Evolutionary conservation across 2,329 filamentous ascomycete genomes (phyloP).

Genomic region (Neocatenulostroma microsporum): DNA sequence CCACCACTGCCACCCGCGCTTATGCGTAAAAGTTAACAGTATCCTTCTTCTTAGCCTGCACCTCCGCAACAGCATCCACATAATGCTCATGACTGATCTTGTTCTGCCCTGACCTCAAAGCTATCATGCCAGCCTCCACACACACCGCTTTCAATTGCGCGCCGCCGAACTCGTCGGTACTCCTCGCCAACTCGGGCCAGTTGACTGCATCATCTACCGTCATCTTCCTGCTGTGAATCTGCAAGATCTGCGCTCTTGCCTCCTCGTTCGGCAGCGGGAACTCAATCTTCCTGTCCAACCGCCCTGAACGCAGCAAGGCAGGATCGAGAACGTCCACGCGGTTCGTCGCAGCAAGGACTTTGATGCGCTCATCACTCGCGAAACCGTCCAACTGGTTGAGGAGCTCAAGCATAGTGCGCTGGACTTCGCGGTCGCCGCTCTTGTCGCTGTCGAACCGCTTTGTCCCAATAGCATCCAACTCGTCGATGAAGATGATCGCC

Average conservation of each 20-base stretch:
- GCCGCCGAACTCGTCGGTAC: conserved; percentile 96
- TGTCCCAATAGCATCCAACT: conserved; percentile 94
- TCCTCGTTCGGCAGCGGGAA: conserved; percentile 98
- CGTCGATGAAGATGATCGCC: conserved; percentile 99
- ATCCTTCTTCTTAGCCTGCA: conserved; percentile 83
- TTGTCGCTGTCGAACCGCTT: conserved; percentile 99
- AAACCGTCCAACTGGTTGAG: conserved; percentile 98
- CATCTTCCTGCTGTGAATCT: conserved; percentile 98
- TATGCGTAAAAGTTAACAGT: conserved; percentile 32
- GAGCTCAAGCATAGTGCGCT: conserved; percentile 96
- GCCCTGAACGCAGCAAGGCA: conserved; percentile 82
- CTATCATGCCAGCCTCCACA: conserved; percentile 99
- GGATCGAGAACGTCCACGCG: conserved; percentile 95
- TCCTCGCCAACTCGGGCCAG: conserved; percentile 90
- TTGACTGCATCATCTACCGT: conserved; percentile 87
- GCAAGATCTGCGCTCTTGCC: conserved; percentile 89
- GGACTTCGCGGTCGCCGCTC: conserved; percentile 93
- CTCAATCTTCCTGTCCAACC: conserved; percentile 98
- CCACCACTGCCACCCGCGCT: too few relatives aligned
- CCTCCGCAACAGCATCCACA: conserved; percentile 94
- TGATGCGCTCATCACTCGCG: conserved; percentile 86
- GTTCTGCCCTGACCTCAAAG: conserved; percentile 82
- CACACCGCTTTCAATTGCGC: conserved; percentile 98
- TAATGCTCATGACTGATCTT: conserved; percentile 99
- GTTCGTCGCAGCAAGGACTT: conserved; percentile 99